Evolutionary conservation across 1,284 basidiomycete genomes (phyloP), one percentile per base, ranked within the genome.

Genomic region (Pseudomicrostroma phylloplanum): DNA sequence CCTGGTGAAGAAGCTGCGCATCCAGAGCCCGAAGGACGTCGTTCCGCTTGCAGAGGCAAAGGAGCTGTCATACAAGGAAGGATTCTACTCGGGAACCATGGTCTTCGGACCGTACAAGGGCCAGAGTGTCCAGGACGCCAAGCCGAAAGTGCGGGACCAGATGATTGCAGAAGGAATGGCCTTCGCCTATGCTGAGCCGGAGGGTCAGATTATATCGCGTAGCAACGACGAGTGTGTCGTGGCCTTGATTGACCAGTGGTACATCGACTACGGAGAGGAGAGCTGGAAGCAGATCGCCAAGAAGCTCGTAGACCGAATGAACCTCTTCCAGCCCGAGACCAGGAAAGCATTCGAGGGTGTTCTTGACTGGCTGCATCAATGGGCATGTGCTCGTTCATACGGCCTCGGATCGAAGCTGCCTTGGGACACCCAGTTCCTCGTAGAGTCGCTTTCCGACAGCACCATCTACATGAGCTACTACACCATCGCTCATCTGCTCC

Each of bases 391-490:
- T 19, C 86, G 96, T 60, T 92, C 91, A 21, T 98, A 94, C 80
- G 96, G 96, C 66, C 85, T 99, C 66, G 96, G 96, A 40, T 94
- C 94, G 13, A 90, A 90, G 79, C 83, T 99, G 65, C 96, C 96
- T 1, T 98, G 94, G 93, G 94, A 98, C 79, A 89, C 88, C 15
- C 87, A 91, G 61, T 97, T 94, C 85, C 84, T 98, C 74, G 92
- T 99, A 57, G 96, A 98, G 81, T 92, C 90, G 74, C 82, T 98
- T 77, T 93, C 90, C 70, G 96, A 99, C 81, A 97, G 94, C 13
- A 98, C 96, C 30, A 89, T 98, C 80, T 98, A 99, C 83, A 97
- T 96, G 93, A 86, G 89, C 40, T 99, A 96, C 82, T 98, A 98
- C 82, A 96, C 96, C 6, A 86, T 99, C 64, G 86, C 92, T 7